A percentile compares a stretch with the other conserved stretches of the same genome.
Conservation (phyloP, 1,284 basidiomycete genomes). For the Fistulina hepatica region DNA sequence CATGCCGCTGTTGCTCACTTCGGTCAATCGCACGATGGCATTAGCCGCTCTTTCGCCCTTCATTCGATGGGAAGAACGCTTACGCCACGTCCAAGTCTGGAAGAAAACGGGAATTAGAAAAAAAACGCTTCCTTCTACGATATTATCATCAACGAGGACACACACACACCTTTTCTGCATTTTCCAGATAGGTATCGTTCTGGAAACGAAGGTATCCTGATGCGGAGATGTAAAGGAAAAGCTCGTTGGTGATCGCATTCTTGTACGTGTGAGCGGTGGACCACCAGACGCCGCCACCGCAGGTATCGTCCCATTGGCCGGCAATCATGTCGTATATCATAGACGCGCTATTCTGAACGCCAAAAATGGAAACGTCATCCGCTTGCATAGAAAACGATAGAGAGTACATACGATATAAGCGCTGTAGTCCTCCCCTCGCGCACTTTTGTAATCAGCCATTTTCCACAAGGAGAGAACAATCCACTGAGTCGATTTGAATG, state of each 20-base stretch:
- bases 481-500: constrained; percentile 29
- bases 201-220: constrained; percentile 31
- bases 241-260: constrained; percentile 46
- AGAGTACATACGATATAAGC: constrained; percentile 27
- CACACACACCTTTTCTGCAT: constrained; percentile 32
- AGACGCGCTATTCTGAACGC: constrained; percentile 27
- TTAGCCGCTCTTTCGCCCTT: neutral
- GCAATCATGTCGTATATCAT: constrained; percentile 39
- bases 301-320: constrained; percentile 35
- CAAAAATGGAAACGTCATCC: constrained; percentile 2
- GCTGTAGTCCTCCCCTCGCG: constrained; percentile 24
- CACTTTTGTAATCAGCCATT: constrained; percentile 38
- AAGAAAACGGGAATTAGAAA: too few relatives aligned
- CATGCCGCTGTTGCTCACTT: constrained; percentile 38
- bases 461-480: constrained; percentile 42
- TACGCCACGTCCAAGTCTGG: neutral
- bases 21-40: constrained; percentile 4
- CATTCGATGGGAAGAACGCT: neutral
- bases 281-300: constrained; percentile 46
- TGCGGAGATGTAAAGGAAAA: constrained; percentile 41
- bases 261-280: constrained; percentile 42
- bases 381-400: neutral
- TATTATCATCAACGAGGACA: neutral
- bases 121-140: constrained; percentile 26
- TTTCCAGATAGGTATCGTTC: constrained; percentile 31